Percentiles rank a stretch among this genome's conserved stretches.
Evolutionary conservation across 495 filamentous ascomycete genomes (phyloP).

Genomic region (Trypethelium eluteriae): DNA sequence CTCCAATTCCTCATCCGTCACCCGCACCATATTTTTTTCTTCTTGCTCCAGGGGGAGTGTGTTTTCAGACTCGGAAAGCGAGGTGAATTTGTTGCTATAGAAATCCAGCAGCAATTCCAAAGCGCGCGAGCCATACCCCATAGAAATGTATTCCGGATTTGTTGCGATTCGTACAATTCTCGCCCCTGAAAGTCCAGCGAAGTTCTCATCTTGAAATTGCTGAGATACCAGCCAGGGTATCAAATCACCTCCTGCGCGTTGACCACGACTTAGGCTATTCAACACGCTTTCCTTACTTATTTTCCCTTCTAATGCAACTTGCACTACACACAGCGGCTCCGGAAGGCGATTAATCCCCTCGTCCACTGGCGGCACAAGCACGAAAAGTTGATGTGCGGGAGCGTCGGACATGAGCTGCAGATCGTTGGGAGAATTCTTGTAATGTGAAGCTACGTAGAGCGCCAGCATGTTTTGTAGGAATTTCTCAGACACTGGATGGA

Average conservation of each 20-base stretch:
- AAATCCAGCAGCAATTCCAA: conserved; percentile 80
- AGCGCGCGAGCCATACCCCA: conserved; percentile 91
- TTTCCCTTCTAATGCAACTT: conserved; percentile 87
- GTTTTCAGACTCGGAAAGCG: conserved; percentile 44
- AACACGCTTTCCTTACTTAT: conserved; percentile 90
- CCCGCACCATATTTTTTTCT: conserved; percentile 60
- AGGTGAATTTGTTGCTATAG: conserved; percentile 89
- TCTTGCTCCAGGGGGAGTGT: conserved; percentile 27
- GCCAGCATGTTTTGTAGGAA: conserved; percentile 98
- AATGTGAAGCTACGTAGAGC: conserved; percentile 94
- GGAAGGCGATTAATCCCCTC: conserved; percentile 72
- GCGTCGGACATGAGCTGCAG: conserved; percentile 97
- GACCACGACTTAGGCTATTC: conserved; percentile 78
- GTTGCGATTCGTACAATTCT: conserved; percentile 92
- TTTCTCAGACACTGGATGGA: conserved; percentile 93
- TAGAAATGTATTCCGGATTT: conserved; percentile 85
- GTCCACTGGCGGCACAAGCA: conserved; percentile 79
- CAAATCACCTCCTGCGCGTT: conserved; percentile 84
- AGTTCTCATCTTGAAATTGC: conserved; percentile 97
- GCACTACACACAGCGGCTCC: conserved; percentile 90
- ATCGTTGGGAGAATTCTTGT: conserved; percentile 98
- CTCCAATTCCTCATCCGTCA: conserved; percentile 77
- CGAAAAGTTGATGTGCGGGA: conserved; percentile 92
- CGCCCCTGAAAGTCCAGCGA: conserved; percentile 86
- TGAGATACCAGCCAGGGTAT: conserved; percentile 98